Evolutionary conservation across 352 stramenopile species (phyloP).

Genomic region (Pythium myriotylum): DNA sequence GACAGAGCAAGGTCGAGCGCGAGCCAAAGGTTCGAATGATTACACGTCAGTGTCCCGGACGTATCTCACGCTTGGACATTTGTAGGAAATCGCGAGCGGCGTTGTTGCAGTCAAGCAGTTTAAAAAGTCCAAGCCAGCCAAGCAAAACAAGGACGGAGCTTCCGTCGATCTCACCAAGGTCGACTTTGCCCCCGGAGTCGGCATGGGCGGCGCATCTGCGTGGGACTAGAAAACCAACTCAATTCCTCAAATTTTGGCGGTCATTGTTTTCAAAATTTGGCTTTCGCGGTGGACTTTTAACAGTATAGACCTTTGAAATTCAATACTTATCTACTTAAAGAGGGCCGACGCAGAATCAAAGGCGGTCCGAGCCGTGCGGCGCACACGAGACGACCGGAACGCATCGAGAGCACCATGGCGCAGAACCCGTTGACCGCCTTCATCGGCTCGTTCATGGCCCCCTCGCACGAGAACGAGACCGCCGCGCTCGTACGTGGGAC

Average conservation of each 20-base stretch:
- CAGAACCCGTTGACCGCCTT: conserved; percentile 69
- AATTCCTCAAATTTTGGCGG: too few species aligned
- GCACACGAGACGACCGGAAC: conserved; percentile 23
- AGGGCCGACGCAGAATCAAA: conserved; percentile 25
- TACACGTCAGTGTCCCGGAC: too few species aligned
- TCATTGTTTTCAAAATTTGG: not conserved
- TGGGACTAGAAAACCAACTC: conserved; percentile 81
- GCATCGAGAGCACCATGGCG: conserved; percentile 40
- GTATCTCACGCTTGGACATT: too few species aligned
- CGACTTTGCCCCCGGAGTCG: conserved; percentile 66
- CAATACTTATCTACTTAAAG: conserved; percentile 13
- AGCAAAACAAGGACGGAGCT: conserved; percentile 16
- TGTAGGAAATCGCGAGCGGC: conserved; percentile 66
- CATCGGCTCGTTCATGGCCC: conserved; percentile 72
- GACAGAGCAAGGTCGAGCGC: conserved; percentile 38
- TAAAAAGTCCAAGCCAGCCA: conserved; percentile 64
- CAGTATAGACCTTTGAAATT: conserved; percentile 18
- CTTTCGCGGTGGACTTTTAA: not conserved
- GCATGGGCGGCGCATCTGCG: conserved; percentile 65
- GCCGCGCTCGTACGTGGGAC: conserved; percentile 32
- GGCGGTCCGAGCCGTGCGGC: conserved; percentile 11
- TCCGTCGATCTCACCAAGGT: conserved; percentile 61
- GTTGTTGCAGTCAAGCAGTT: conserved; percentile 80
- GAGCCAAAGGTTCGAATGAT: conserved; percentile 41
- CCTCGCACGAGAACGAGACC: conserved; percentile 49